A percentile compares a stretch with the other conserved stretches of the same genome.
phyloP scores from a whole-genome alignment of 2,329 filamentous ascomycete species.

The Ophiostoma pallidulum region DNA sequence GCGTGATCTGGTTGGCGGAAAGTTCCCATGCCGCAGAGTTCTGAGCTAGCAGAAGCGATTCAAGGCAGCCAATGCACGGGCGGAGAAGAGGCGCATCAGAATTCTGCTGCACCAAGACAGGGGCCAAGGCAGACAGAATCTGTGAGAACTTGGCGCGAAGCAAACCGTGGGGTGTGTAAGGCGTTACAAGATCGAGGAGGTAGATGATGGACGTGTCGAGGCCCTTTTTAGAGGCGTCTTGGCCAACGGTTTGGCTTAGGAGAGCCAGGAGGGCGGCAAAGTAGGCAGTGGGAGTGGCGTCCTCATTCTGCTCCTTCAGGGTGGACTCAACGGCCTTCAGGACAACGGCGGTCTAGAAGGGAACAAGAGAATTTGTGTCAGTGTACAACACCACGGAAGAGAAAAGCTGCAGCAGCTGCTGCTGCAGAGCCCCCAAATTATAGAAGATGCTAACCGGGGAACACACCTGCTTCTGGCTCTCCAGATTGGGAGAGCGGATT shows the following conservation, averaged over 20 bases:
- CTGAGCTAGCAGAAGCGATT: constrained; percentile 83
- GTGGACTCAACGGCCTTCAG: constrained; percentile 89
- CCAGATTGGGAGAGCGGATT: constrained; percentile 91
- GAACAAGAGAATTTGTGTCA: constrained; percentile 9
- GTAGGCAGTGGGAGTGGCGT: constrained; percentile 79
- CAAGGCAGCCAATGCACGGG: constrained; percentile 84
- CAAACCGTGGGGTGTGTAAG: constrained; percentile 73
- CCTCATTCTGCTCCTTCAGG: constrained; percentile 75
- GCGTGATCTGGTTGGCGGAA: constrained; percentile 71
- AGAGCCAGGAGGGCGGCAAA: constrained; percentile 91
- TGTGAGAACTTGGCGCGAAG: constrained; percentile 92
- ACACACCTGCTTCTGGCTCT: constrained; percentile 83
- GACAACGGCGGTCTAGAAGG: constrained; percentile 65
- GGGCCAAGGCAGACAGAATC: constrained; percentile 79
- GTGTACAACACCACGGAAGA: background rate
- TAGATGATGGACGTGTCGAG: constrained; percentile 83
- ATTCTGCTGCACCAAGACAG: constrained; percentile 68
- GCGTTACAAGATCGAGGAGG: constrained; percentile 85
- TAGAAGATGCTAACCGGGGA: constrained; percentile 11
- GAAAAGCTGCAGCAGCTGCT: background rate
- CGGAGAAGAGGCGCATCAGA: constrained; percentile 80
- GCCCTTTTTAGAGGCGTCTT: constrained; percentile 66
- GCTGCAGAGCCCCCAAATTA: too few relatives aligned
- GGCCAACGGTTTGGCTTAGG: constrained; percentile 64
- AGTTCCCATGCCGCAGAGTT: constrained; percentile 83